Base-by-base conservation (phyloP, 768 basidiomycete species). In the Solioccasus polychromus region DNA sequence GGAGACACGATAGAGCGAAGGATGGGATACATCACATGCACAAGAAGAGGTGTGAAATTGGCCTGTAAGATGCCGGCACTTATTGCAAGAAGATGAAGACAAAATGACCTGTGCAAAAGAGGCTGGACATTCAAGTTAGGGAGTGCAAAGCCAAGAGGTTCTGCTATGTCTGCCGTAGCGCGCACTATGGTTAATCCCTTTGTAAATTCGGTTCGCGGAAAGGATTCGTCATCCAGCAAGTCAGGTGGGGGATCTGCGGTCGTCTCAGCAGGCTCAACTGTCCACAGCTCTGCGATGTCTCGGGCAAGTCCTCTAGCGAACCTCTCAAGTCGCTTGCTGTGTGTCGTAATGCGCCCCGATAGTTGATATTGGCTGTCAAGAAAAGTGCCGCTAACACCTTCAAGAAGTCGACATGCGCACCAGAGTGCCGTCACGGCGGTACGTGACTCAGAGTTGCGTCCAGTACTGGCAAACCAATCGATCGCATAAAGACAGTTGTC, bases 1-100 rank as follows among this genome's bases (percentile, higher is more conserved):
- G 85, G 72, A 1, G 94, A 93, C 25, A 92, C 82, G 35, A 95
- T 70, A 15, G 90, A 90, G 42, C 88, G 86, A 20, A 99, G 78
- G 32, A 96, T 67, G 2, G 90, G 89, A 69, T 98, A 98, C 3
- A 97, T 68, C 0, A 82, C 70, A 30, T 88, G 77, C 19, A 97
- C 77, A 32, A 97, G 79, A 15, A 89, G 69, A 0, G 84, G 73
- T 0, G 77, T 75, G 60, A 91, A 96, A 10, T 78, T 77, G 10
- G 81, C 71, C 44, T 84, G 81, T 25, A 93, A 73, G 42, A 92
- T 78, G n/a, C 78, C 77, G 0, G 91, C 75, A 10, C 78, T 67
- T 25, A 89, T 69, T 2, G 91, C 75, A 15, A 99, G 71, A 7
- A 90, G 67, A 48, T 91, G 88, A 7, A 99, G 76, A 14, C 79